These are phyloP conservation scores for Didymella glomerata DNA, from an alignment of 2,329 filamentous ascomycete species.

Conservation along the genomic window DNA sequence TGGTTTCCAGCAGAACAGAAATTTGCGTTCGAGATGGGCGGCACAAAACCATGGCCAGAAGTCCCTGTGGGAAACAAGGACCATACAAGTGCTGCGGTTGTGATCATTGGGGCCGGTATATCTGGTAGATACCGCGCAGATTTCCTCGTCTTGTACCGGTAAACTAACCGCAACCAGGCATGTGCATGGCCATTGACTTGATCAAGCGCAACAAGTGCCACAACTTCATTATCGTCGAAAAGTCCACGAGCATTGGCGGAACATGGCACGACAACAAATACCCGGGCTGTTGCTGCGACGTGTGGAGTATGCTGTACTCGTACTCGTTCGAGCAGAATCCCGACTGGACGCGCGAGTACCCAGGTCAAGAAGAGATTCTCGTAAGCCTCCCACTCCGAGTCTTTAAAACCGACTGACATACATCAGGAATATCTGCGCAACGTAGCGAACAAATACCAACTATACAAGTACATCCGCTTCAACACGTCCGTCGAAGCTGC, in stretches of 20 bases:
- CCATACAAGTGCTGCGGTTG: slow-evolving; percentile 62
- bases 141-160: too few species aligned
- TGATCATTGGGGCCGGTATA: slow-evolving; percentile 66
- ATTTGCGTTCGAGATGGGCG: slow-evolving; percentile 43
- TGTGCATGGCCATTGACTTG: slow-evolving; percentile 66
- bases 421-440: slow-evolving; percentile 59
- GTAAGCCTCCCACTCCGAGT: slow-evolving; percentile 34
- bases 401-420: neutral
- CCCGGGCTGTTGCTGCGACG: slow-evolving; percentile 65
- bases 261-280: slow-evolving; percentile 67
- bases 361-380: slow-evolving; percentile 68
- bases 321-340: slow-evolving; percentile 69
- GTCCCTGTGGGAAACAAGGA: slow-evolving; percentile 59
- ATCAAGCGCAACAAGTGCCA: slow-evolving; percentile 61
- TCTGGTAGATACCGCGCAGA: slow-evolving; percentile 50
- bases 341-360: slow-evolving; percentile 66
- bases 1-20: neutral
- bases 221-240: slow-evolving; percentile 67
- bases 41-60: slow-evolving; percentile 56
- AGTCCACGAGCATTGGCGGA: slow-evolving; percentile 62
- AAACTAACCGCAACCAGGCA: slow-evolving; percentile 45
- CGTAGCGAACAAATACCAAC: slow-evolving; percentile 62
- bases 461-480: slow-evolving; percentile 67
- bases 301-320: slow-evolving; percentile 65
- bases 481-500: slow-evolving; percentile 63